Evolutionary conservation across 2,329 filamentous ascomycete genomes (phyloP).

Genomic region (Fusarium cicatricum): DNA sequence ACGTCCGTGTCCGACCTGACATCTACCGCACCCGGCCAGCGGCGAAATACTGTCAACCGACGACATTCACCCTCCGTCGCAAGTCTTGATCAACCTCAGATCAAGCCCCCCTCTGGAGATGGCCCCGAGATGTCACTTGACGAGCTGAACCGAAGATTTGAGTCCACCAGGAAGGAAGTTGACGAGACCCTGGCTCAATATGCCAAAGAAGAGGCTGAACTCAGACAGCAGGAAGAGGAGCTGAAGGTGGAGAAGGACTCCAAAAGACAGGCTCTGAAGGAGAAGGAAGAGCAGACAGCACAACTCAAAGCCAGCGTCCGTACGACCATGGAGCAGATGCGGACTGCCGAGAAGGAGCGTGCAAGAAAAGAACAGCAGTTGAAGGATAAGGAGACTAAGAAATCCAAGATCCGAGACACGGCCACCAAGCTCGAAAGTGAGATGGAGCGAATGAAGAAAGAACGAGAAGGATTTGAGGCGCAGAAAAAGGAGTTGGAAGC

Average conservation of each 20-base stretch:
- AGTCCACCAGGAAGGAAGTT: constrained; percentile 81
- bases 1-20: constrained; percentile 68
- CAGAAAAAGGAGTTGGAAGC: constrained; percentile 61
- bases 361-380: constrained; percentile 78
- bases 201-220: constrained; percentile 75
- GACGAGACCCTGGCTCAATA: constrained; percentile 79
- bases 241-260: constrained; percentile 81
- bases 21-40: constrained; percentile 55
- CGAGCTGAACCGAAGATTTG: constrained; percentile 82
- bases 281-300: constrained; percentile 90
- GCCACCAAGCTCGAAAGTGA: constrained; percentile 73
- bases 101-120: constrained; percentile 55
- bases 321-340: constrained; percentile 81
- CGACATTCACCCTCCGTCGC: constrained; percentile 78
- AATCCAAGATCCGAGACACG: constrained; percentile 74
- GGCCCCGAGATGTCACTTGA: constrained; percentile 74
- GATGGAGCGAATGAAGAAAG: constrained; percentile 65
- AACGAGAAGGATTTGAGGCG: constrained; percentile 61
- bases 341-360: constrained; percentile 79
- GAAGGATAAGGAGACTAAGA: constrained; percentile 73
- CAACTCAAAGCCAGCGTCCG: constrained; percentile 84
- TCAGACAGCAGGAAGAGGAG: constrained; percentile 69
- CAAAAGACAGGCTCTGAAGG: constrained; percentile 79
- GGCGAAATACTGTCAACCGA: constrained; percentile 69
- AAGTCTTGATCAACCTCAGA: constrained; percentile 59